Percentiles rank a stretch among this genome's conserved stretches.
These are phyloP conservation scores for Penicillium mononematosum DNA, from an alignment of 495 filamentous ascomycete genomes.

Conservation along the genomic window DNA sequence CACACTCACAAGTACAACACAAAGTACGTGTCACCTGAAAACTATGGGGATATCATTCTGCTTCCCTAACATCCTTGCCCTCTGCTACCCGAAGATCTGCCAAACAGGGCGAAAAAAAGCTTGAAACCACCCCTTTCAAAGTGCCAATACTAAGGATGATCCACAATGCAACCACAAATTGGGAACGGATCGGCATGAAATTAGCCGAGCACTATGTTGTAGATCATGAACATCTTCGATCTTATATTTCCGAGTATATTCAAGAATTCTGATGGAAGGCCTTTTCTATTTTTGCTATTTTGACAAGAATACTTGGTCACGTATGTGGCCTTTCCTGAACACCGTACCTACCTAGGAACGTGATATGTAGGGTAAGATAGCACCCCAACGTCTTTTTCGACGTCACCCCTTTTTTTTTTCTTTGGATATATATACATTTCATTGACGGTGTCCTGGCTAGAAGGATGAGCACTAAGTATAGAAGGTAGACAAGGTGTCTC, in stretches of 20 bases:
- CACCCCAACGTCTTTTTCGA: too few species aligned
- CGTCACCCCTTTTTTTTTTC: too few species aligned
- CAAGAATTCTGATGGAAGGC: slow-evolving; percentile 53
- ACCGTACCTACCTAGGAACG: too few species aligned
- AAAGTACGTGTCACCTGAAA: slow-evolving; percentile 3
- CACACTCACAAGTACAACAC: slow-evolving; percentile 4
- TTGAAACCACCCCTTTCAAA: slow-evolving; percentile 41
- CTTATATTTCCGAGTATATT: slow-evolving; percentile 47
- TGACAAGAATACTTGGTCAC: too few species aligned
- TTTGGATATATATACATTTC: too few species aligned
- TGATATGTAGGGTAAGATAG: too few species aligned
- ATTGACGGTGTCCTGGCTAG: too few species aligned
- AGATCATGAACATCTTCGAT: background rate
- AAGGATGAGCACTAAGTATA: too few species aligned
- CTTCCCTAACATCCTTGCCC: slow-evolving; percentile 21
- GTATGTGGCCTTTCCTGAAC: too few species aligned
- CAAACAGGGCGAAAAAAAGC: slow-evolving; percentile 51
- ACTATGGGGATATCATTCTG: slow-evolving; percentile 13
- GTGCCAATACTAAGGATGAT: slow-evolving; percentile 48
- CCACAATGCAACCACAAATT: slow-evolving; percentile 52
- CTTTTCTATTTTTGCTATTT: slow-evolving; percentile 48
- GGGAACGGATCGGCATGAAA: slow-evolving; percentile 43
- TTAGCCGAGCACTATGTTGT: slow-evolving; percentile 3
- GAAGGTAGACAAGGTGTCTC: too few species aligned
- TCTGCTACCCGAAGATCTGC: slow-evolving; percentile 35